Conservation (phyloP, 2,329 filamentous ascomycete species). For the Periglandula ipomoeae region DNA sequence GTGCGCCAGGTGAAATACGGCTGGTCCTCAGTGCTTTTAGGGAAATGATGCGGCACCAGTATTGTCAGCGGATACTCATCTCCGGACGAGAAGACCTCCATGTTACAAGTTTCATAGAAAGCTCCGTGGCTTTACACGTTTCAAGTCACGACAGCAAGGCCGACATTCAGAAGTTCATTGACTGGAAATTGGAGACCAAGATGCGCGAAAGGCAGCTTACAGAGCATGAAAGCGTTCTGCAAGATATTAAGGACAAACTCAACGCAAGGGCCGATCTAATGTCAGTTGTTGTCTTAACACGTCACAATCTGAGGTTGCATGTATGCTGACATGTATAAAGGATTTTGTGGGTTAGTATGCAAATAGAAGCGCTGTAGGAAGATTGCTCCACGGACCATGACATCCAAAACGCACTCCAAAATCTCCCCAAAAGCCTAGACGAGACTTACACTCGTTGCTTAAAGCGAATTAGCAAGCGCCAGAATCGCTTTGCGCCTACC, state of each 20-base stretch:
- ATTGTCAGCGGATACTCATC: neutral
- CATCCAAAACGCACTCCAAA: neutral
- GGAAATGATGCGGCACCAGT: neutral
- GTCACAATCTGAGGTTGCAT: neutral
- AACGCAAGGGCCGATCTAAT: conserved; percentile 2
- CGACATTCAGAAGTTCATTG: conserved; percentile 1
- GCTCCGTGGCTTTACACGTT: neutral
- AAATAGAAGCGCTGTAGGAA: conserved; percentile 3
- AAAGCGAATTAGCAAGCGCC: neutral
- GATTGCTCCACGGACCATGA: neutral
- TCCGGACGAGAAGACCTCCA: conserved; percentile 2
- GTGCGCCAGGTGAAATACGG: neutral
- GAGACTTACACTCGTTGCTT: conserved; percentile 2
- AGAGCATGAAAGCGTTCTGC: neutral
- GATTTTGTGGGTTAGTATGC: conserved; percentile 2
- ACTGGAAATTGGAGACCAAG: neutral
- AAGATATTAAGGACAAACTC: neutral
- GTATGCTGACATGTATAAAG: neutral
- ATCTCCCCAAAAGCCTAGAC: neutral
- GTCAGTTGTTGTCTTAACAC: neutral
- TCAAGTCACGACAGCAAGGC: neutral
- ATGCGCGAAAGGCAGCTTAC: neutral
- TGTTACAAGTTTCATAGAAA: neutral
- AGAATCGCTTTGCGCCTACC: neutral
- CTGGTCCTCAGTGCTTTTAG: neutral